Percentiles rank a stretch among this genome's conserved stretches.
Evolutionary conservation across 495 filamentous ascomycete species (phyloP).

Genomic region (Pseudoneurospora amorphoporcata): DNA sequence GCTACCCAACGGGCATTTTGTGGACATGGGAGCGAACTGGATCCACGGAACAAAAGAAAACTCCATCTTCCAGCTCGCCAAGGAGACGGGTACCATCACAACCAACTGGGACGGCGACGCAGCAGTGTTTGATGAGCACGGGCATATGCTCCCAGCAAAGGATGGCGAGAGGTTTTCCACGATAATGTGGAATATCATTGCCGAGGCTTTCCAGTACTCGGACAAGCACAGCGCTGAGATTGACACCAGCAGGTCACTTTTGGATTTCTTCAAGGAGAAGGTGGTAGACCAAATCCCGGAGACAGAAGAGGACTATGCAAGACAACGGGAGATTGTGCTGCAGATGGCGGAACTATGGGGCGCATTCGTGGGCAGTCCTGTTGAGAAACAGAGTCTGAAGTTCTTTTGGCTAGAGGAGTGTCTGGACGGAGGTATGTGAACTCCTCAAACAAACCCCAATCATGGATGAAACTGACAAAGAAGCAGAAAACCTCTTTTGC

Average conservation of each 20-base stretch:
- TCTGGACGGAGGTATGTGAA: slow-evolving; percentile 69
- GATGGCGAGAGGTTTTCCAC: slow-evolving; percentile 45
- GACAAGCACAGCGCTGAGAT: slow-evolving; percentile 56
- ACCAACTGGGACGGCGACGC: slow-evolving; percentile 48
- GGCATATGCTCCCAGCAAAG: slow-evolving; percentile 42
- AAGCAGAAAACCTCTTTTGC: slow-evolving; percentile 74
- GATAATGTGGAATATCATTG: slow-evolving; percentile 70
- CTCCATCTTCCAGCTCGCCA: slow-evolving; percentile 71
- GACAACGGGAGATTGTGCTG: slow-evolving; percentile 45
- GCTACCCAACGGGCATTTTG: slow-evolving; percentile 37
- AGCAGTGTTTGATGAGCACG: slow-evolving; percentile 52
- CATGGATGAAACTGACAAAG: slow-evolving; percentile 2
- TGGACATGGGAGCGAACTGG: slow-evolving; percentile 81
- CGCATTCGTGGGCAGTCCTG: slow-evolving; percentile 70
- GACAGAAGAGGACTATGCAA: slow-evolving; percentile 28
- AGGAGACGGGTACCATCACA: slow-evolving; percentile 50
- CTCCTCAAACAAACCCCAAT: neutral
- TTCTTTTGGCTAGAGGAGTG: slow-evolving; percentile 95
- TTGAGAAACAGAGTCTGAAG: slow-evolving; percentile 72
- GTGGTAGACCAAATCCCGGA: slow-evolving; percentile 43
- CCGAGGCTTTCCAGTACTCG: slow-evolving; percentile 69
- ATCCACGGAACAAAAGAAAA: slow-evolving; percentile 83
- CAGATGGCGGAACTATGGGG: slow-evolving; percentile 74
- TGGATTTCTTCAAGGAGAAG: slow-evolving; percentile 65
- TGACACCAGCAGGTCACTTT: slow-evolving; percentile 53